phyloP scores from a whole-genome alignment of 805 yeast genomes.

The Candida vartiovaarae region DNA sequence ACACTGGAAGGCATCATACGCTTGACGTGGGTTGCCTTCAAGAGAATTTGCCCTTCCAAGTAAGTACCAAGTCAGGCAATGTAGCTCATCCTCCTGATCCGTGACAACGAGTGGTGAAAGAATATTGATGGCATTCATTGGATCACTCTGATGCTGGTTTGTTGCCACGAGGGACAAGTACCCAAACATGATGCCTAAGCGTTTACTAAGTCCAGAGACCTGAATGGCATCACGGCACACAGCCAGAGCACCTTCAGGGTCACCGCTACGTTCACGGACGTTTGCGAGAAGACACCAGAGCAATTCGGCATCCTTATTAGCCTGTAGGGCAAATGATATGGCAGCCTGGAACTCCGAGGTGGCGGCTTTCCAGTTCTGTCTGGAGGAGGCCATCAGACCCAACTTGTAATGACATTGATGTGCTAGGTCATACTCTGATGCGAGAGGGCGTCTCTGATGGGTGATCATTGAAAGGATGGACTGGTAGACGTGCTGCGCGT shows the following conservation, averaged over 20 bases:
- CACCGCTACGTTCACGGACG: constrained; percentile 38
- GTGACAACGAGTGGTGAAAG: constrained; percentile 17
- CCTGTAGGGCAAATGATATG: constrained; percentile 24
- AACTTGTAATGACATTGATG: constrained; percentile 48
- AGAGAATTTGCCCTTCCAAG: constrained; percentile 46
- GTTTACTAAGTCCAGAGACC: constrained; percentile 38
- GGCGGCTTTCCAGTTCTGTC: constrained; percentile 43
- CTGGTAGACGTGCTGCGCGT: constrained; percentile 41
- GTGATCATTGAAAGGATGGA: constrained; percentile 35
- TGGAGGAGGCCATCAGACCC: constrained; percentile 46
- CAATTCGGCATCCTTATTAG: constrained; percentile 9
- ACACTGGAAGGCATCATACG: constrained; percentile 49
- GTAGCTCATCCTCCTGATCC: constrained; percentile 23
- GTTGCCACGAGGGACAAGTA: constrained; percentile 37
- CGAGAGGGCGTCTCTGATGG: constrained; percentile 17
- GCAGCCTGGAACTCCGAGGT: constrained; percentile 44
- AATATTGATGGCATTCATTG: constrained; percentile 30
- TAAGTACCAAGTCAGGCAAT: constrained; percentile 51
- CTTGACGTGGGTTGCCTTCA: constrained; percentile 39
- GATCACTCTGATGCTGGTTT: constrained; percentile 22
- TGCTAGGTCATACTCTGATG: constrained; percentile 38
- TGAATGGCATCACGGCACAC: constrained; percentile 42
- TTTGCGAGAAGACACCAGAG: constrained; percentile 50
- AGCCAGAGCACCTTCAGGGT: constrained; percentile 40
- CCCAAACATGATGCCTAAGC: constrained; percentile 43